These are phyloP conservation scores for Pyrenula aspistea DNA, from an alignment of 495 filamentous ascomycete species.

Conservation along the genomic window DNA sequence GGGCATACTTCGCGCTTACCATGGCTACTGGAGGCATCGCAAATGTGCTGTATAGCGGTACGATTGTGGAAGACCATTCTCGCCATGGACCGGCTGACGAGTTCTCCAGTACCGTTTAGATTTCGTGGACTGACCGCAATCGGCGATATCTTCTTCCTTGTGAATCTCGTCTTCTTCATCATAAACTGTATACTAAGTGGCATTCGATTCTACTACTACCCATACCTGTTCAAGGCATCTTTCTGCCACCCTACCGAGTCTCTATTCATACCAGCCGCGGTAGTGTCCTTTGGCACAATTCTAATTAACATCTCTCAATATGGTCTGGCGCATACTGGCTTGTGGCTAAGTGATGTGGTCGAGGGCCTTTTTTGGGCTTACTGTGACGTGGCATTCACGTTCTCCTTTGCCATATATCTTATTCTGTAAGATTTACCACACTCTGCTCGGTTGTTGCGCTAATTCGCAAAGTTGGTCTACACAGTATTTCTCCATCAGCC, in stretches of 20 bases:
- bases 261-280: constrained; percentile 63
- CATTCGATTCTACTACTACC: constrained; percentile 56
- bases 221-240: constrained; percentile 58
- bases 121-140: constrained; percentile 59
- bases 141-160: constrained; percentile 60
- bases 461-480: constrained; percentile 46
- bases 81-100: too few relatives aligned
- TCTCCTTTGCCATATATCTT: constrained; percentile 60
- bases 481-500: constrained; percentile 65
- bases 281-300: constrained; percentile 64
- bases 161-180: constrained; percentile 64
- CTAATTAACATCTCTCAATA: constrained; percentile 73
- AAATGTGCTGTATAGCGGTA: constrained; percentile 63
- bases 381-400: constrained; percentile 45
- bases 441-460: constrained; percentile 5
- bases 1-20: constrained; percentile 63
- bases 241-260: constrained; percentile 71
- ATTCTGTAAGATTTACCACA: constrained; percentile 34
- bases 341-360: constrained; percentile 55
- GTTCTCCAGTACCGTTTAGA: constrained; percentile 49
- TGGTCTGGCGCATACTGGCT: constrained; percentile 50
- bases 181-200: constrained; percentile 56
- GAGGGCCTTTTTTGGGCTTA: constrained; percentile 66
- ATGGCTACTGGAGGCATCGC: constrained; percentile 82
- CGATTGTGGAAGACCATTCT: not conserved